Base-by-base conservation (phyloP, 75 land plant genomes). In the Cupressus sempervirens region DNA sequence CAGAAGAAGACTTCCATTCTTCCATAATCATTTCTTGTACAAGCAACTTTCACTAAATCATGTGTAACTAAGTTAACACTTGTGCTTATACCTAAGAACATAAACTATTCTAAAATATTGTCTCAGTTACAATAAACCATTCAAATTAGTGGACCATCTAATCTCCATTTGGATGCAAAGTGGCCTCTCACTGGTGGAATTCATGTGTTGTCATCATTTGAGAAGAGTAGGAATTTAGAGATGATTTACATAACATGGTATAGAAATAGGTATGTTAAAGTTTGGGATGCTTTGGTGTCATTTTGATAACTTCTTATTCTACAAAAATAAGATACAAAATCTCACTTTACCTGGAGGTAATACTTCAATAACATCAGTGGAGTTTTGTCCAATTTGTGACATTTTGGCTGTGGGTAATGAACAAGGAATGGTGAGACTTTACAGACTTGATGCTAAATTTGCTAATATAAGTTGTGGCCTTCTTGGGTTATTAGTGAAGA, bases 151-250 rank as follows among this genome's bases (percentile, higher is more conserved):
- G 41, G 85, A 67, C 84, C 82, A 83, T 82, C 84, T 80, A 77
- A 86, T 1, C 83, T 89, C 50, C 83, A 87, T 70, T 87, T 81
- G 86, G 94, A 90, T 56, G 87, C 89, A 30, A 91, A 90, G 83
- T 98, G 98, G 99, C 97, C 98, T 62, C 75, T 98, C 76, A 96
- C 93, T 81, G 99, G 99, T 81, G 98, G 99, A 53, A 85, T 89
- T 76, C 90, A 86, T 53, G 34, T 72, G 81, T 81, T 83, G 72
- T 40, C 84, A 56, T 76, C 84, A n/a, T 83, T 82, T 80, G 82
- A 86, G 80, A 86, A 80, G 35, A 88, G 83, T 82, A 45, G n/a
- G 76, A 73, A 35, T 12, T 15, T 89, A 52, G 74, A 87, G 84
- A 88, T 87, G 41, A 7, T 98, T 34, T 91, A 90, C 85, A 85